phyloP scores from a whole-genome alignment of 441 rosid genomes.

The Croton laevigatus region DNA sequence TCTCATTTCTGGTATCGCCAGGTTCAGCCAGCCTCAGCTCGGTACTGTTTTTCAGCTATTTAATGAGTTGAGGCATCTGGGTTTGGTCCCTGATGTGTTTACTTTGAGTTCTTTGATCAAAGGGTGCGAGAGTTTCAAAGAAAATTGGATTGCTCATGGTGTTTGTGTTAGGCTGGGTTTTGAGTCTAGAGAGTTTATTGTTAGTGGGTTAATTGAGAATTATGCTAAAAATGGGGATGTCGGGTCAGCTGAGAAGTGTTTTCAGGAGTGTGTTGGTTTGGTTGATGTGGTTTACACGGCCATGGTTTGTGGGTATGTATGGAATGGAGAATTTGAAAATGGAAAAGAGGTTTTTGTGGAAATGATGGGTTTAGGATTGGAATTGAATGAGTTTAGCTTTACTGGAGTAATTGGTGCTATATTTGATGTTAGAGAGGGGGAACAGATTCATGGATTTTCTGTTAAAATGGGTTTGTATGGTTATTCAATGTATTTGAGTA shows the following conservation, averaged over 20 bases:
- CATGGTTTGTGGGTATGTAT: conserved; percentile 34
- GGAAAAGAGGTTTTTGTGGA: conserved; percentile 28
- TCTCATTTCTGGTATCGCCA: conserved; percentile 38
- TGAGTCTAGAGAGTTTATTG: conserved; percentile 26
- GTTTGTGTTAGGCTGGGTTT: conserved; percentile 35
- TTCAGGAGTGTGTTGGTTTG: conserved; percentile 28
- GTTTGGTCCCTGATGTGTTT: conserved; percentile 36
- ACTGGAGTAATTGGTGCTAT: conserved; percentile 34
- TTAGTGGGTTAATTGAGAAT: conserved; percentile 43
- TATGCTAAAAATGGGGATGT: conserved; percentile 31
- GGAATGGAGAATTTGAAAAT: conserved; percentile 37
- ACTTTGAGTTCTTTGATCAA: conserved; percentile 37
- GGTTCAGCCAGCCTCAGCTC: conserved; percentile 15
- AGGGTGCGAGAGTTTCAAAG: conserved; percentile 22
- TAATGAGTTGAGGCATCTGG: conserved; percentile 30
- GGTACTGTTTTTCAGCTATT: conserved; percentile 23
- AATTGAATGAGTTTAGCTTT: conserved; percentile 39
- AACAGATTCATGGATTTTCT: conserved; percentile 38
- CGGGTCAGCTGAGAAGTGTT: conserved; percentile 39
- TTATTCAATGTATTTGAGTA: conserved; percentile 33
- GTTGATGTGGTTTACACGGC: conserved; percentile 37
- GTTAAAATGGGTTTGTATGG: conserved; percentile 35
- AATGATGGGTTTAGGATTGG: conserved; percentile 31
- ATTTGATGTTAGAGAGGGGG: conserved; percentile 34
- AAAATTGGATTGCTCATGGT: conserved; percentile 34